These are phyloP conservation scores for Immersiella caudata DNA, from an alignment of 495 filamentous ascomycete genomes.

Conservation along the genomic window DNA sequence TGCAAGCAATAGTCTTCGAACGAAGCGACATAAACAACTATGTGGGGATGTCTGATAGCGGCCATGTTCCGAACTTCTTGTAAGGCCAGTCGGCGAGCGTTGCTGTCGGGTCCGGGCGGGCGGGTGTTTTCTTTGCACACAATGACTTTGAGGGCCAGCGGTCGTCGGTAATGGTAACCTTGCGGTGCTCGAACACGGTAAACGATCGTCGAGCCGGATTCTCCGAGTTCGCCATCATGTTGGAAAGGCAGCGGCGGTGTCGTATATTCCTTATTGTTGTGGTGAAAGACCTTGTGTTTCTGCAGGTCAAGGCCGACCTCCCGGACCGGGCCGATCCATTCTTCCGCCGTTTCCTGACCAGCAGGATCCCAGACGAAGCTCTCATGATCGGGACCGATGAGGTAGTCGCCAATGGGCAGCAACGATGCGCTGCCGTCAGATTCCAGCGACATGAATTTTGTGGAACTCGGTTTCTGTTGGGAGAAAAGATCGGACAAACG, in stretches of 20 bases:
- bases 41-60: slow-evolving; percentile 35
- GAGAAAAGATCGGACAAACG: not conserved
- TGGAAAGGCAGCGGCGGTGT: slow-evolving; percentile 32
- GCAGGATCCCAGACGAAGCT: slow-evolving; percentile 35
- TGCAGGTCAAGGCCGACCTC: slow-evolving; percentile 26
- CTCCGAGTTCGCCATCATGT: slow-evolving; percentile 30
- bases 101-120: slow-evolving; percentile 35
- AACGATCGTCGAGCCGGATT: slow-evolving; percentile 37
- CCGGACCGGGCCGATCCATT: slow-evolving; percentile 31
- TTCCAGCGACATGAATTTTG: not conserved
- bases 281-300: slow-evolving; percentile 41
- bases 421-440: slow-evolving; percentile 24
- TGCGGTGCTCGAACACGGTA: slow-evolving; percentile 34
- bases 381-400: slow-evolving; percentile 26
- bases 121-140: slow-evolving; percentile 33
- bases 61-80: slow-evolving; percentile 39
- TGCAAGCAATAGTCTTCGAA: slow-evolving; percentile 41
- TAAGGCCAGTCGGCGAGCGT: slow-evolving; percentile 30
- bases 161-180: slow-evolving; percentile 27
- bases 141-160: slow-evolving; percentile 39
- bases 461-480: not conserved
- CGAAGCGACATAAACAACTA: slow-evolving; percentile 39
- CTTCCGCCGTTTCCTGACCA: slow-evolving; percentile 25
- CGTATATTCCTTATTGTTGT: slow-evolving; percentile 36
- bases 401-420: slow-evolving; percentile 31